Base-by-base conservation (phyloP, 768 basidiomycete species). In the Hypsizygus marmoreus region DNA sequence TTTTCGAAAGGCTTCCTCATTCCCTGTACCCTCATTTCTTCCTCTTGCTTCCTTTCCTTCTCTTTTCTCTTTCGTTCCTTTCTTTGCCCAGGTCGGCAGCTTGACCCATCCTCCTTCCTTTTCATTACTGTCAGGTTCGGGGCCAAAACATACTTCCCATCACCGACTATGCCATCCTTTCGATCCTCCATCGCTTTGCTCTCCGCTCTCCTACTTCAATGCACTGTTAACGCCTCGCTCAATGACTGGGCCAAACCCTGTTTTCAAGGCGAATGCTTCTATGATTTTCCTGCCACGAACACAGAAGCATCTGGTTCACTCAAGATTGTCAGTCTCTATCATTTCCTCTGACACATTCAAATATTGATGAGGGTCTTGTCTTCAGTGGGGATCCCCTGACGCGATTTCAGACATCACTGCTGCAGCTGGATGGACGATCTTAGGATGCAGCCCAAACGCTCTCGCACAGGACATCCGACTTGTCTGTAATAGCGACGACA, bases 341-440 rank as follows among this genome's bases (percentile, higher is more conserved):
- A 9, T 35, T 35, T 16, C 22, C 2, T 12, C 2, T 7, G 17
- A 8, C 2, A 20, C 6, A 4, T 5, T 35, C 34, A 16, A 12
- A 13, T 13, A 16, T 35, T 8, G 7, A 17, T 4, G 7, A 16
- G 6, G 22, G 22, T 12, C 22, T 16, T 7, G 22, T 22, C 22
- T 36, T 14, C 28, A 73, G 74, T 74, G 68, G 70, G 70, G 70
- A 3, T 45, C 65, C 5, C 36, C 53, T 0, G 54, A 52, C 25
- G 59, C 68, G 6, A 73, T 73, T 20, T 62, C 69, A 3, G 73
- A 74, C 36, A 68, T 74, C 36, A 73, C 74, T 2, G 40, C 66
- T 14, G 74, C 75, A 1, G 77, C 72, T 14, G 79, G 78, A 10
- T 81, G 77, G 77, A 64, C 67, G 19, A 77, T 80, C 28, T 53